Conservation (phyloP, 306 rosid species). For the barrel medic (Medicago truncatula) region DNA sequence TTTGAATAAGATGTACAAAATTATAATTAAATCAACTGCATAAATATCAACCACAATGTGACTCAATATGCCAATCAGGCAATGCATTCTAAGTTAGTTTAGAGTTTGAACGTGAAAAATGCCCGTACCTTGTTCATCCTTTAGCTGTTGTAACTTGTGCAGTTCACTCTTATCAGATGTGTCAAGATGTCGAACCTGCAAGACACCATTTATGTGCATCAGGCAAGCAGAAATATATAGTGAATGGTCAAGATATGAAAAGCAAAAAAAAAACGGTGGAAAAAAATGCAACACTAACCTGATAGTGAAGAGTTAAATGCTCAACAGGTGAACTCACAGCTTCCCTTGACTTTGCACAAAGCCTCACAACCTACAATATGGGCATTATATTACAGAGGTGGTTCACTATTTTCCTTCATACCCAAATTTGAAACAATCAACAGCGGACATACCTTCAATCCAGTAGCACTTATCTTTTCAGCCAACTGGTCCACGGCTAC, state of each 20-base stretch:
- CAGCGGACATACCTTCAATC: slow-evolving; percentile 78
- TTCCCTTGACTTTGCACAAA: slow-evolving; percentile 97
- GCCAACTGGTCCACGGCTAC: slow-evolving; percentile 98
- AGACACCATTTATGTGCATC: slow-evolving; percentile 37
- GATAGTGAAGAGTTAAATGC: slow-evolving; percentile 98
- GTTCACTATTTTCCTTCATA: not conserved
- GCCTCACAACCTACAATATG: slow-evolving; percentile 86
- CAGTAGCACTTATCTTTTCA: slow-evolving; percentile 98
- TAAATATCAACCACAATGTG: slow-evolving; percentile 26
- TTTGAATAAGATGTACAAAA: not conserved
- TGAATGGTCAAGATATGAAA: not conserved
- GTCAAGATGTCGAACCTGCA: slow-evolving; percentile 98
- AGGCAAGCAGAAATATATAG: slow-evolving; percentile 2
- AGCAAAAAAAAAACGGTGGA: not conserved
- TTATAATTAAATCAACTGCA: not conserved
- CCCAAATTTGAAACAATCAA: slow-evolving; percentile 25
- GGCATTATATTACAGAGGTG: slow-evolving; percentile 30
- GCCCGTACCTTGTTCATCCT: slow-evolving; percentile 91
- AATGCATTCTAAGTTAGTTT: not conserved
- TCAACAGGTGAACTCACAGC: slow-evolving; percentile 99
- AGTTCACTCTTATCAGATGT: slow-evolving; percentile 99
- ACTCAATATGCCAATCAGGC: not conserved
- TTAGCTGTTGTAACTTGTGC: slow-evolving; percentile 89
- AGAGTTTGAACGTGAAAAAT: slow-evolving; percentile 7
- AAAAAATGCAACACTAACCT: slow-evolving; percentile 58